Evolutionary conservation across 495 filamentous ascomycete genomes (phyloP).

Genomic region (Halenospora varia): DNA sequence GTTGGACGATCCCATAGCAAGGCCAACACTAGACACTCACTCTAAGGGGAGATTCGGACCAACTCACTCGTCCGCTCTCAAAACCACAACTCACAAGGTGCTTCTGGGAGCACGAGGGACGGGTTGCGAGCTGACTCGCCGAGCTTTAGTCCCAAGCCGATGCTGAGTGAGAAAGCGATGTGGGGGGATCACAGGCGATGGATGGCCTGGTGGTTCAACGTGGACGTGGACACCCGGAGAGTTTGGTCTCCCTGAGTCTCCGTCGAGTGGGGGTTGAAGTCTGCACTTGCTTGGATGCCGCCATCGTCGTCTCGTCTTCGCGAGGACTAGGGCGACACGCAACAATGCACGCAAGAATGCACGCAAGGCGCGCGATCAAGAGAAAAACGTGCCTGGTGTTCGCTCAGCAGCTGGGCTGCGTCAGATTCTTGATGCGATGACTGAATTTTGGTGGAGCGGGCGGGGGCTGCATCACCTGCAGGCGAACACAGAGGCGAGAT

Average conservation of each 20-base stretch:
- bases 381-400: background rate
- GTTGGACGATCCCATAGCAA: background rate
- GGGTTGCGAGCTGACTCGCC: background rate
- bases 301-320: no score
- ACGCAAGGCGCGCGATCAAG: background rate
- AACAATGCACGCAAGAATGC: background rate
- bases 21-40: background rate
- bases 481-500: no score
- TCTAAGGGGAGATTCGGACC: no score
- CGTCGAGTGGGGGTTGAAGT: background rate
- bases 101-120: no score
- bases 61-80: background rate
- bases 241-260: background rate
- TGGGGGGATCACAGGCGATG: no score
- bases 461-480: no score
- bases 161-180: background rate
- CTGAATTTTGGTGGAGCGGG: no score
- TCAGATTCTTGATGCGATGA: no score
- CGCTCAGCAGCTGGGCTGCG: background rate
- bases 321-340: background rate
- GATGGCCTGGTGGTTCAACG: background rate
- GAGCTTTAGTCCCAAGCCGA: background rate
- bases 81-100: background rate
- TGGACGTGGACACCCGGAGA: background rate
- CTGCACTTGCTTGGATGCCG: background rate